Evolutionary conservation across 2,329 filamentous ascomycete genomes (phyloP).

Genomic region (Fusarium pininemorale): DNA sequence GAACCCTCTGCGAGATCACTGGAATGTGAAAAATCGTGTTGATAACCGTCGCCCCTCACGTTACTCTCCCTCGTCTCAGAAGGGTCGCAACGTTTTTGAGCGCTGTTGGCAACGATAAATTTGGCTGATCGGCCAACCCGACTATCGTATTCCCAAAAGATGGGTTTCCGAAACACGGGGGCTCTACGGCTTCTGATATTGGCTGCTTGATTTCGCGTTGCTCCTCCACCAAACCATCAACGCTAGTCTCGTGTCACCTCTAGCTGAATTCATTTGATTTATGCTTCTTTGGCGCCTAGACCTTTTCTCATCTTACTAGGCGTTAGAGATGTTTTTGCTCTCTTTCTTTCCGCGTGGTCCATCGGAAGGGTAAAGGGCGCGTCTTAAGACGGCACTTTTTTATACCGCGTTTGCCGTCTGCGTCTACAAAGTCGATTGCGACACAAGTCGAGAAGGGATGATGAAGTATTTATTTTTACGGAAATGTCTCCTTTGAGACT

Average conservation of each 20-base stretch:
- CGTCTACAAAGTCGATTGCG: background rate
- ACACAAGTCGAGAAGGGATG: background rate
- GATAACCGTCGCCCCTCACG: too few species aligned
- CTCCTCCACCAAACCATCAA: background rate
- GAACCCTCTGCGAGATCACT: background rate
- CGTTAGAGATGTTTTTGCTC: background rate
- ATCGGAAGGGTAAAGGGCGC: too few species aligned
- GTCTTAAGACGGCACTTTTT: too few species aligned
- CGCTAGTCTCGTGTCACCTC: background rate
- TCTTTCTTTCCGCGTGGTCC: too few species aligned
- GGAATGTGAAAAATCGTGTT: background rate
- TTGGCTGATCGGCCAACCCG: background rate
- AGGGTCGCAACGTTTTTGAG: background rate
- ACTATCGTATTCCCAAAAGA: background rate
- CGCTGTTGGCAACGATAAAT: background rate
- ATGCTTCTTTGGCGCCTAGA: background rate
- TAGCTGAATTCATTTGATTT: background rate
- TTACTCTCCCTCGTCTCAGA: rapidly evolving
- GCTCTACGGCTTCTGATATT: background rate
- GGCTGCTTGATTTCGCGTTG: background rate
- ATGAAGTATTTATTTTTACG: background rate
- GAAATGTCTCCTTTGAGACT: too few species aligned
- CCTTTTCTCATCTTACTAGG: too few species aligned
- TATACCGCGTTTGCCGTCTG: too few species aligned
- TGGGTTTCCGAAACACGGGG: background rate